These are phyloP conservation scores for Sphaerulina musiva DNA, from an alignment of 2,329 filamentous ascomycete genomes.

Conservation along the genomic window DNA sequence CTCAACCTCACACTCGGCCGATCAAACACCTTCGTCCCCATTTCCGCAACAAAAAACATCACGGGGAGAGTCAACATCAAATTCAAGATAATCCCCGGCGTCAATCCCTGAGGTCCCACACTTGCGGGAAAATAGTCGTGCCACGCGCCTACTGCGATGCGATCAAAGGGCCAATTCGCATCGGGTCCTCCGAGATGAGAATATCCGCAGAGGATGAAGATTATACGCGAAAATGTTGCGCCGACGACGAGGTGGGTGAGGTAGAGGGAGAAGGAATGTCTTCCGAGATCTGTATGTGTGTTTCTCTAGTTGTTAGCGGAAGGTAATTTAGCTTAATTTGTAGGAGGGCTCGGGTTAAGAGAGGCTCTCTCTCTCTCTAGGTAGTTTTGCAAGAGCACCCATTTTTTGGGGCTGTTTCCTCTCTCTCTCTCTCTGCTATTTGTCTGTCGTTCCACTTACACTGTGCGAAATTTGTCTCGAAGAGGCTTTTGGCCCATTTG, in stretches of 20 bases:
- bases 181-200: slow-evolving; percentile 9
- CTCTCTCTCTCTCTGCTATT: no score
- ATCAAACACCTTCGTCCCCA: slow-evolving; percentile 21
- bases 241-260: slow-evolving; percentile 57
- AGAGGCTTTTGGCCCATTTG: slow-evolving; percentile 14
- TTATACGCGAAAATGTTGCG: slow-evolving; percentile 49
- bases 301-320: no score
- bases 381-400: no score
- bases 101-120: slow-evolving; percentile 11
- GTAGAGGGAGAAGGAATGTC: slow-evolving; percentile 56
- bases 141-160: slow-evolving; percentile 5
- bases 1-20: slow-evolving; percentile 15
- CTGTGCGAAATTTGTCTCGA: slow-evolving; percentile 17
- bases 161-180: slow-evolving; percentile 11
- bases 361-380: no score
- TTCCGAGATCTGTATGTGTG: slow-evolving; percentile 43
- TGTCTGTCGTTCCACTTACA: slow-evolving; percentile 8
- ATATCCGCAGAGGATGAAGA: slow-evolving; percentile 20
- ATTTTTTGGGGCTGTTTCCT: no score
- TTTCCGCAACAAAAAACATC: slow-evolving; percentile 19
- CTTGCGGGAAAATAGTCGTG: slow-evolving; percentile 11
- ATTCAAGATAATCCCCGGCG: slow-evolving; percentile 17
- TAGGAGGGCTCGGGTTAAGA: no score
- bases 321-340: no score
- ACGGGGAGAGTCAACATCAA: slow-evolving; percentile 15